Percentiles rank a stretch among this genome's conserved stretches.
These are phyloP conservation scores for Pestalotiopsis fici DNA, from an alignment of 2,329 filamentous ascomycete genomes.

Conservation along the genomic window DNA sequence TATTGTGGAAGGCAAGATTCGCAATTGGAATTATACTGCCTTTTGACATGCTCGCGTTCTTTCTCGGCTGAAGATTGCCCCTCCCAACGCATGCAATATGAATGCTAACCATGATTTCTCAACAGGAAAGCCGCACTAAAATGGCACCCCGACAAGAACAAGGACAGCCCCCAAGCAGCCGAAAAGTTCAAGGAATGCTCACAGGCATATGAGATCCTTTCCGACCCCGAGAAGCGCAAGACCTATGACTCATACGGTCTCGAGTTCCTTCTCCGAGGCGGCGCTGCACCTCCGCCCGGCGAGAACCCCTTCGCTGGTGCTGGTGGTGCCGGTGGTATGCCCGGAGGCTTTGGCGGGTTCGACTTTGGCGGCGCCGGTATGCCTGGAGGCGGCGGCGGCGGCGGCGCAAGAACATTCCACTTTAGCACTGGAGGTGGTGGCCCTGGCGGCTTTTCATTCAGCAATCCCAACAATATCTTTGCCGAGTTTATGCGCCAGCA, in stretches of 20 bases:
- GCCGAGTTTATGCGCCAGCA: conserved; percentile 73
- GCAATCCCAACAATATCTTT: conserved; percentile 82
- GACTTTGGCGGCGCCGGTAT: conserved; percentile 50
- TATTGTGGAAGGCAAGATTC: background rate
- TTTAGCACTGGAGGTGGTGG: conserved; percentile 59
- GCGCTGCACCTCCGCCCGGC: conserved; percentile 65
- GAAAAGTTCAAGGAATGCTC: conserved; percentile 99
- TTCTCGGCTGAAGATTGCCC: background rate
- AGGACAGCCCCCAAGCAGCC: conserved; percentile 78
- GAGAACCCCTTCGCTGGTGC: conserved; percentile 63
- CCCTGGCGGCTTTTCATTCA: conserved; percentile 77
- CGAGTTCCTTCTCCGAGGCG: conserved; percentile 86
- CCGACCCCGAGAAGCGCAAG: conserved; percentile 94
- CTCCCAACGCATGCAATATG: background rate
- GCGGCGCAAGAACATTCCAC: conserved; percentile 60
- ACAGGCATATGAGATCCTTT: conserved; percentile 97
- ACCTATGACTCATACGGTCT: conserved; percentile 93
- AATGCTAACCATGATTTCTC: conserved; percentile 33
- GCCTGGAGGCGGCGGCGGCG: conserved; percentile 41
- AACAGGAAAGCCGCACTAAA: conserved; percentile 82
- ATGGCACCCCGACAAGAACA: conserved; percentile 98
- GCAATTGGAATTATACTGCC: background rate
- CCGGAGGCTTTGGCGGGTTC: conserved; percentile 55
- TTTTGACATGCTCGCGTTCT: background rate
- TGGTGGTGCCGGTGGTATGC: conserved; percentile 51